Percentiles rank a stretch among this genome's conserved stretches.
Conservation (phyloP, 2,329 filamentous ascomycete species). For the Trichoderma sp. region DNA sequence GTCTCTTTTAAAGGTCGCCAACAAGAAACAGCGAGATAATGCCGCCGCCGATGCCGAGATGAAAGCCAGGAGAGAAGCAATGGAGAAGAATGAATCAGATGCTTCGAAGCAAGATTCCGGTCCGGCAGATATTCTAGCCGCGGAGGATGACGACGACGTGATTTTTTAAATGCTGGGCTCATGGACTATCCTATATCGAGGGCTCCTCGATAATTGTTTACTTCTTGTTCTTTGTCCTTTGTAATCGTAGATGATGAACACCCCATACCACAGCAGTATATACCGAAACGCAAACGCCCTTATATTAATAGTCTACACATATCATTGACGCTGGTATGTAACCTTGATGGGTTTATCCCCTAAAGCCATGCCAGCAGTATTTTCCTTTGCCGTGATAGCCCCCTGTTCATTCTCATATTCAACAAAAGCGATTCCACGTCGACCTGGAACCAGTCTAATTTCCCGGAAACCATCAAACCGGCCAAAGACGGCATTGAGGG, state of each 20-base stretch:
- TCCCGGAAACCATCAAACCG: constrained; percentile 94
- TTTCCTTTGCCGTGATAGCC: constrained; percentile 91
- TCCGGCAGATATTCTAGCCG: constrained; percentile 66
- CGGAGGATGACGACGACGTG: constrained; percentile 77
- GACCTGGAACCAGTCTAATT: constrained; percentile 81
- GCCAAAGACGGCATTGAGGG: constrained; percentile 75
- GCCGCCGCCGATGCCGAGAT: constrained; percentile 72
- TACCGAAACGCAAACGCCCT: background rate
- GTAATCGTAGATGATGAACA: constrained; percentile 5
- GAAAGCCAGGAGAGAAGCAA: constrained; percentile 64
- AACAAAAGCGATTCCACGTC: constrained; percentile 89
- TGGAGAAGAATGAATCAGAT: constrained; percentile 36
- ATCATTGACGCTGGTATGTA: constrained; percentile 87
- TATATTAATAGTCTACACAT: background rate
- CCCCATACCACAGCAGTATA: background rate
- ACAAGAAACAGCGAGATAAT: constrained; percentile 77
- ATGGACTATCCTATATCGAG: background rate
- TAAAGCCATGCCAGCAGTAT: constrained; percentile 79
- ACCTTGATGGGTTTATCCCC: constrained; percentile 82
- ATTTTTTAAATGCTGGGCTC: constrained; percentile 63
- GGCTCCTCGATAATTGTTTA: constrained; percentile 12
- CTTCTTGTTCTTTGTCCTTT: constrained; percentile 1
- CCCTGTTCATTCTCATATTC: constrained; percentile 91
- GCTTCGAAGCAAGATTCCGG: constrained; percentile 36
- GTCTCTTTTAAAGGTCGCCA: constrained; percentile 55